Base-by-base conservation (phyloP, 2,329 filamentous ascomycete species). In the Diaporthe ampelina region DNA sequence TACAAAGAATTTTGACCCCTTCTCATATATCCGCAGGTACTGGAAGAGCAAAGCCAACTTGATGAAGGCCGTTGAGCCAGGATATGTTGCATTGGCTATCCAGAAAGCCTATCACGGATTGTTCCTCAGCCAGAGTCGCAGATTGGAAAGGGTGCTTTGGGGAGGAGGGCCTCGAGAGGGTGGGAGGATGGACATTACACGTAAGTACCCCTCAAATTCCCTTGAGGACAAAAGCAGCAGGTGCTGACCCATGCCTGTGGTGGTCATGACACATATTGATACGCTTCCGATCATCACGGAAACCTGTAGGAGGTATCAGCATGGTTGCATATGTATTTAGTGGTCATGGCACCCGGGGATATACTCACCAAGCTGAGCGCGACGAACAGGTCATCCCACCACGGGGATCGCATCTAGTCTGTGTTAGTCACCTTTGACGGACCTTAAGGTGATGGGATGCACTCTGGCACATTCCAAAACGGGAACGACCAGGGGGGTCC, bases 301-400 rank as follows among this genome's bases (percentile, higher is more conserved):
- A 37, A 73, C 32, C 72, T 73, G 15, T 24, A 9, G 29, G 21
- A 8, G 32, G 29, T 8, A 35, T 70, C 54, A 43, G 63, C 9
- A 26, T 19, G 29, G 13, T 3, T 6, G 21, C 4, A 5, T 52
- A 40, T 7, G 40, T 43, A 21, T 17, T 15, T 48, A 4, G 21
- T 26, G 29, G 50, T 37, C 21, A 59, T 26, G n/a, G 54, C n/a
- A 19, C 26, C 43, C 5, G 35, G 26, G 21, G 24, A 48, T 15
- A 13, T 19, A 57, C 76, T 24, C 40, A 78, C 77, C 65, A 75
- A 43, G 32, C 72, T 76, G n/a, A 78, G 54, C 15, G 76, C 45
- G 3, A 78, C 75, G 26, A 78, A 76, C 10, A 76, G 35, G 52
- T 78, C 77, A 63, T 78, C 77, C 77, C 77, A 78, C 67, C 77